Base-by-base conservation (phyloP, 257 asterid genomes). In the Scutellaria galericulata region DNA sequence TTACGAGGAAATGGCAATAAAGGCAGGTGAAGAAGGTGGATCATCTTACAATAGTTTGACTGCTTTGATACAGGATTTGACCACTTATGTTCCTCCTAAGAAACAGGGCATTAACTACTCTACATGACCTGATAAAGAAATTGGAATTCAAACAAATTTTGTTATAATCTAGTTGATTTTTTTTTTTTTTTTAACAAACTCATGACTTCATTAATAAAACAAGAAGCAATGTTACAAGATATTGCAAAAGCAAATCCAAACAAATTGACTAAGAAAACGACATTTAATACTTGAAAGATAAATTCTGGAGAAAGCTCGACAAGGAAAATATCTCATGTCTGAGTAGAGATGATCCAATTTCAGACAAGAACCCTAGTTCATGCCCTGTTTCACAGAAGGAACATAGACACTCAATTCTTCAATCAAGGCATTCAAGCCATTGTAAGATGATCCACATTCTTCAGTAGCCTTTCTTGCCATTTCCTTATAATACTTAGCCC, bases 11-110 rank as follows among this genome's bases (percentile, higher is more conserved):
- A 66, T 54, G 81, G 90, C 86, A 0, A 71, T 57, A n/a, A 73
- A 39, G 52, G 92, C 91, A 0, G 68, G 85, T 7, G 83, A 79
- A 72, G 89, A 82, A 78, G 91, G 90, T 0, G 96, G 98, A 31
- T 90, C 96, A 0, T 90, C 98, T 22, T 84, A 72, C 45, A 46
- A 14, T 24, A 70, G 63, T 74, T 82, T 92, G 79, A 71, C 22
- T 71, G 52, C 55, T n/a, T 75, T 92, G 35, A 54, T 87, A 0
- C 9, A 82, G 9, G 95, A 85, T 42, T 6, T 83, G 52, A 85
- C 68, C 13, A 20, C 1, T 6, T 66, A 74, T 66, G 55, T 51
- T 12, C 44, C 64, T 51, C 58, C 80, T 1, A 13, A 40, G 14
- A 42, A 31, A 44, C 20, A 20, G 20, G 39, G 31, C 15, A 41